Evolutionary conservation across 768 basidiomycete genomes (phyloP), one percentile per base, ranked within the genome.

Genomic region (Tricholomella constricta): DNA sequence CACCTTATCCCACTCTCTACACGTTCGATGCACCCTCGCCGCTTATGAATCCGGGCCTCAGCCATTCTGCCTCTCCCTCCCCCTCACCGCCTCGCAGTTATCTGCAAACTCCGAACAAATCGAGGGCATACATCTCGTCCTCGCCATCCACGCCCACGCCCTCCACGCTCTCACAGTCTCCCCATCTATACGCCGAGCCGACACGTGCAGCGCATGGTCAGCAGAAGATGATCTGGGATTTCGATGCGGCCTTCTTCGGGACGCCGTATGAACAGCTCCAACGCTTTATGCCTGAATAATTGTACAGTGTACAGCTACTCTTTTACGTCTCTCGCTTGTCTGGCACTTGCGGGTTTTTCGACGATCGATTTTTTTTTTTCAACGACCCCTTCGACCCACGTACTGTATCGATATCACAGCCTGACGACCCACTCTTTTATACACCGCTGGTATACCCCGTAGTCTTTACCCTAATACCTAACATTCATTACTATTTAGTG

Each of bases 11-110:
- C 10, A 23, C 56, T 20, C 25, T 58, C 11, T 60, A 44, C 34
- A 46, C 61, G 2, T 46, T 62, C 25, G 47, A 56, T 25, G 6
- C 55, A 38, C 22, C 43, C 19, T 55, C 57, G 27, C 45, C 57
- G 6, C 32, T 45, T 3, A 44, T 34, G 15, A 48, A 48, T 11
- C 57, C 57, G 17, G 49, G 49, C 23, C 48, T 58, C 35, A 55
- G 50, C 46, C 26, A 51, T 35, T 58, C 56, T n/a, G 22, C 17
- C 4, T 54, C 57, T 35, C 49, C 57, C 32, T 58, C 57, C 31
- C 57, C 57, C 6, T 37, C 53, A 12, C 53, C 37, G 4, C 25
- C 35, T 9, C 45, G 48, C 12, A 31, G 9, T 19, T 41, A 55
- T 31, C 42, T 54, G 27, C 29, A 36, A 32, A 38, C 44, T 2